Evolutionary conservation across 768 basidiomycete species (phyloP), one percentile per base, ranked within the genome.

Genomic region (Xerocomellus chrysenteron): DNA sequence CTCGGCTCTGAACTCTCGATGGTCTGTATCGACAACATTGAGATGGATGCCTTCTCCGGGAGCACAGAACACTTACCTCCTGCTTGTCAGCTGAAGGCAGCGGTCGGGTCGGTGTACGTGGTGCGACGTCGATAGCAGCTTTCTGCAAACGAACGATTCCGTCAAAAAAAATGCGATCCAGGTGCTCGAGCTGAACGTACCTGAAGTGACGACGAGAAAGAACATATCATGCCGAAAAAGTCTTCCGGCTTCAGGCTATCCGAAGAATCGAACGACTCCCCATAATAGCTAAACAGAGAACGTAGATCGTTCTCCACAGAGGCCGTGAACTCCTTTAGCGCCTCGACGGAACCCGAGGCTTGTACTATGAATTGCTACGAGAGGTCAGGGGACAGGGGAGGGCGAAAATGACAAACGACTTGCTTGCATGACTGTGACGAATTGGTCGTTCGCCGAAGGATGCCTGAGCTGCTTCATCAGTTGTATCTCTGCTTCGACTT

Each of bases 181-280:
- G 9, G 13, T 8, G 16, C 10, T 19, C 42, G 11, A 5, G 32
- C 14, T 16, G 2, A 11, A 65, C 74, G 50, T 58, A 86, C 88
- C 81, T 86, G 85, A 19, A 94, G 75, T 1, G 83, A 83, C 0
- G 83, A 82, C 1, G 87, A 88, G 71, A 94, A 93, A 0, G 85
- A 81, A n/a, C 82, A 76, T 45, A 94, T 80, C 52, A 86, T 72
- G 0, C 80, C 82, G 63, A 97, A 95, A 66, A 97, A 85, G 58
- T 90, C 88, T 68, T 95, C 94, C 0, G 89, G 82, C 64, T 87
- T 92, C 3, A 80, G 79, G 1, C 84, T 76, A 16, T 91, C 84
- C 0, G 82, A 76, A 0, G 82, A 75, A 49, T 85, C 81, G 2
- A 84, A 81, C 51, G 78, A 78, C 68, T 96, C 92, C 6, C 93